A percentile compares a stretch with the other conserved stretches of the same genome.
These are phyloP conservation scores for Zizania latifolia DNA, from an alignment of 176 grass and related monocot genomes.

Conservation along the genomic window DNA sequence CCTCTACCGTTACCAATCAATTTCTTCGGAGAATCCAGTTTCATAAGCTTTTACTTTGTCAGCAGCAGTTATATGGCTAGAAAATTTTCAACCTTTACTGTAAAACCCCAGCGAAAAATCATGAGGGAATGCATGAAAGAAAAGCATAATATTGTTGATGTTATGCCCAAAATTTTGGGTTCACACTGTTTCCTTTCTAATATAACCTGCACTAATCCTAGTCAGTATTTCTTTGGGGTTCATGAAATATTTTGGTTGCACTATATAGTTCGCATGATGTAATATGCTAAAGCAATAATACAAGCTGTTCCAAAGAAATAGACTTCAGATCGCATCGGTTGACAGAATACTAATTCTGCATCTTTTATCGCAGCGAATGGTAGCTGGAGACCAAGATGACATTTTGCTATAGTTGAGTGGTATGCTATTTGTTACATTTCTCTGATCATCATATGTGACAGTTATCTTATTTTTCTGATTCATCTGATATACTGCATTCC, in stretches of 20 bases:
- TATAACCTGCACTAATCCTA: background rate
- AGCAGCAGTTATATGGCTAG: background rate
- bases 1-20: background rate
- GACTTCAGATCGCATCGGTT: background rate
- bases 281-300: constrained; percentile 4
- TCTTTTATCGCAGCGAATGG: constrained; percentile 49
- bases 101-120: background rate
- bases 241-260: background rate
- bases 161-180: background rate
- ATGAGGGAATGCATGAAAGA: background rate
- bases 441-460: background rate
- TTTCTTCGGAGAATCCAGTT: background rate
- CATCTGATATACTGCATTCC: background rate
- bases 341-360: constrained; percentile 5
- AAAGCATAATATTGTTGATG: background rate
- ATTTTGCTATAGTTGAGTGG: constrained; percentile 11
- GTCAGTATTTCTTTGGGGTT: background rate
- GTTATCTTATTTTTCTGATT: background rate
- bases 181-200: background rate
- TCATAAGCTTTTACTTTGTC: background rate
- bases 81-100: background rate
- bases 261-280: background rate
- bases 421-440: constrained; percentile 10
- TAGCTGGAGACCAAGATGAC: constrained; percentile 87
- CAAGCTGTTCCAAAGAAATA: background rate